Conservation (phyloP, 441 rosid species). For the Bocquillonia castaneifolia region DNA sequence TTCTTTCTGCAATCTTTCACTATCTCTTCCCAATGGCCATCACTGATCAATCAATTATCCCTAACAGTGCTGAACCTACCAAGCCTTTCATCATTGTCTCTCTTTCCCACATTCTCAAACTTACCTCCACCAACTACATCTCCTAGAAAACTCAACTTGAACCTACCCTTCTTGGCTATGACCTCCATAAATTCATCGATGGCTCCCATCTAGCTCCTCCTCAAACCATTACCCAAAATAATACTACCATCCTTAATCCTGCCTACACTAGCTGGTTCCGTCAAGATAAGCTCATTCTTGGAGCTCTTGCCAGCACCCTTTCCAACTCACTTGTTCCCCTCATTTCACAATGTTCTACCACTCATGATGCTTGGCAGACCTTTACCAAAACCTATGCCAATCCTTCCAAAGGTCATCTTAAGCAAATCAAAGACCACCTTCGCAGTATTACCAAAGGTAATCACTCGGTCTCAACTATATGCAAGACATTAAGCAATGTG, state of each 20-base stretch:
- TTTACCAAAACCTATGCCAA: not conserved
- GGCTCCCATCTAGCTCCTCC: not conserved
- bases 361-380: not conserved
- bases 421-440: not conserved
- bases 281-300: not conserved
- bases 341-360: too few species aligned
- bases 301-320: not conserved
- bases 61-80: conserved; percentile 2
- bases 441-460: not conserved
- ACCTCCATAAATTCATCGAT: not conserved
- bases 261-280: not conserved
- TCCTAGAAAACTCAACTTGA: not conserved
- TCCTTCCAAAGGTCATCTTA: not conserved
- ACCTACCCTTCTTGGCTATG: not conserved
- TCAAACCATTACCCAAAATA: not conserved
- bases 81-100: not conserved
- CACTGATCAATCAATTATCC: not conserved
- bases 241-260: not conserved
- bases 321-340: not conserved
- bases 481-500: not conserved
- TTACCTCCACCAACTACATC: not conserved
- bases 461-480: not conserved
- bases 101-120: not conserved
- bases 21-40: not conserved
- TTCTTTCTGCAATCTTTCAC: not conserved